Percentiles rank a stretch among this genome's conserved stretches.
phyloP scores from a whole-genome alignment of 306 rosid genomes.

The Vigna hirtella region DNA sequence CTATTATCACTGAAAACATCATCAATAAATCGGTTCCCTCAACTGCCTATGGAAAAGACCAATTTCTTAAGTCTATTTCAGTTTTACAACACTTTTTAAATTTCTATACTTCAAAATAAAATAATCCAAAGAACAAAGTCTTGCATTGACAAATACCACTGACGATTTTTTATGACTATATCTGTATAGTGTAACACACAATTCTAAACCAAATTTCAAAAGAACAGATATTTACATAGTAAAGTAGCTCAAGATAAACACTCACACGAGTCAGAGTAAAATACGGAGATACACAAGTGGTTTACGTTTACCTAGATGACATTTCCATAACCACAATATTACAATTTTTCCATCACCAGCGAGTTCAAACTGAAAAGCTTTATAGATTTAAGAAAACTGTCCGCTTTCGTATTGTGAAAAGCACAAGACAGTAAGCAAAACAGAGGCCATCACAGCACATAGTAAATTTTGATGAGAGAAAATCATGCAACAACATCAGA shows the following conservation, averaged over 20 bases:
- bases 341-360: background rate
- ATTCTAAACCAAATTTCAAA: background rate
- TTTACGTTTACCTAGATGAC: background rate
- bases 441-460: background rate
- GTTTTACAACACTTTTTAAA: background rate
- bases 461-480: conserved; percentile 1
- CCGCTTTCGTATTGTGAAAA: background rate
- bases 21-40: background rate
- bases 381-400: background rate
- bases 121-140: background rate
- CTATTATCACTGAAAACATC: background rate
- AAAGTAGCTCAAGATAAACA: background rate
- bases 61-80: background rate
- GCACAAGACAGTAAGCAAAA: background rate
- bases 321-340: background rate
- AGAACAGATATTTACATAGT: background rate
- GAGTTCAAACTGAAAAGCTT: background rate
- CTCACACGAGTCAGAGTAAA: background rate
- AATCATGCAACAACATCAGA: background rate
- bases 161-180: background rate
- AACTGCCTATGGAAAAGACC: background rate
- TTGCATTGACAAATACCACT: too few relatives aligned
- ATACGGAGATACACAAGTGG: background rate
- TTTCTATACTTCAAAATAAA: background rate
- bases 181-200: too few relatives aligned